Evolutionary conservation across 805 yeast species (phyloP), one percentile per base, ranked within the genome.

Genomic region (Starmerella bombicola): DNA sequence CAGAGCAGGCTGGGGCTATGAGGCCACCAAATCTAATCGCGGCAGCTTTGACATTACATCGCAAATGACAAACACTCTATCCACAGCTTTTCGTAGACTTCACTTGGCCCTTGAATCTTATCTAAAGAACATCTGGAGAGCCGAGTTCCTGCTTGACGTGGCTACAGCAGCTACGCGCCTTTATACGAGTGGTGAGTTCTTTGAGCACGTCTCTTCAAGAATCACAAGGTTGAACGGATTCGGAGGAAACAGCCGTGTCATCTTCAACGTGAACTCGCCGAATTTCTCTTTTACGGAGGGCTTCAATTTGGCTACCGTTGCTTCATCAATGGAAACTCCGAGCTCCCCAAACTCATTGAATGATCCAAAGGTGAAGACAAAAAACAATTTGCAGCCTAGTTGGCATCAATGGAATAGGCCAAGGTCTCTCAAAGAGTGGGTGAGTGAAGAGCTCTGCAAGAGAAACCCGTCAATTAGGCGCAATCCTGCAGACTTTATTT

Each of bases 71-170:
- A 16, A n/a, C 21, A 18, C 25, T 20, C 17, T 29, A 29, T 29
- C 17, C 18, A 29, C 17, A 25, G 6, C 37, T 5, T 41, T 41
- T 16, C 2, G 23, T 8, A 29, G 36, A 10, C 28, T 42, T 6
- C 30, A 36, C 17, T 5, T 8, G n/a, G 38, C 43, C 3, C 8
- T 35, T 20, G 25, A 26, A n/a, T 22, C 35, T 26, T 41, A 45
- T 30, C 31, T 46, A 12, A 15, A 23, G 24, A 35, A 33, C 20
- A 15, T 45, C 12, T 17, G 37, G 25, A 6, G 34, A 1, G 33
- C 48, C 1, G 46, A 45, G 29, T 19, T 17, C 22, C 24, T 34
- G 13, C 37, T 45, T 13, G 36, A 42, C 33, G 13, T 24, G n/a
- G 19, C 34, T 13, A 7, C 13, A 3, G 13, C 37, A 5, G 9